These are phyloP conservation scores for Metschnikowia orientalis DNA, from an alignment of 805 yeast species.

Conservation along the genomic window DNA sequence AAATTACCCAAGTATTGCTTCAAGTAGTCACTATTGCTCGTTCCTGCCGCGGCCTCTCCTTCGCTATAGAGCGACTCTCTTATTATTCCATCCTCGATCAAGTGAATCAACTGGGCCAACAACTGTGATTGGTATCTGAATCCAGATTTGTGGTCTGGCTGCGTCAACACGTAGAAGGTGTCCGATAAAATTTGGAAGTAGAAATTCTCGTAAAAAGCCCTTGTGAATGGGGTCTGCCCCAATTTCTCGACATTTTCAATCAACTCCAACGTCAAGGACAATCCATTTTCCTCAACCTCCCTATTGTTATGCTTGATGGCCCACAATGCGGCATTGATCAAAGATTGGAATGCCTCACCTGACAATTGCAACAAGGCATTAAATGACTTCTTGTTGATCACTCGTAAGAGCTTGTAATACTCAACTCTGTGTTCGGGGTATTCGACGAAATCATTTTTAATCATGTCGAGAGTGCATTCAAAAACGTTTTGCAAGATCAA, in stretches of 20 bases:
- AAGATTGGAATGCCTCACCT: slow-evolving; percentile 84
- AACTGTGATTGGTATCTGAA: slow-evolving; percentile 83
- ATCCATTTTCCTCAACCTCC: slow-evolving; percentile 91
- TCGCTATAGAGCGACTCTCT: slow-evolving; percentile 71
- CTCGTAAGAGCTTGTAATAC: slow-evolving; percentile 84
- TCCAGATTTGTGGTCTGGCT: slow-evolving; percentile 96
- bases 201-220: slow-evolving; percentile 82
- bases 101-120: slow-evolving; percentile 74
- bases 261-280: slow-evolving; percentile 76
- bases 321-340: slow-evolving; percentile 94
- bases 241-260: slow-evolving; percentile 78
- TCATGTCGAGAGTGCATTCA: slow-evolving; percentile 93
- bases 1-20: slow-evolving; percentile 78
- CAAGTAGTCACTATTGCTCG: slow-evolving; percentile 73
- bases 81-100: slow-evolving; percentile 74
- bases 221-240: slow-evolving; percentile 67
- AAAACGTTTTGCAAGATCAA: slow-evolving; percentile 84
- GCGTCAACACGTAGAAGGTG: slow-evolving; percentile 89
- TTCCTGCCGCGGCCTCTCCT: slow-evolving; percentile 82
- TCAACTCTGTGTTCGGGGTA: slow-evolving; percentile 98
- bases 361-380: slow-evolving; percentile 83
- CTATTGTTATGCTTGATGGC: slow-evolving; percentile 96
- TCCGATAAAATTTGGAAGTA: slow-evolving; percentile 88
- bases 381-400: slow-evolving; percentile 81
- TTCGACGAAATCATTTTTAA: slow-evolving; percentile 90